phyloP scores from a whole-genome alignment of 495 filamentous ascomycete species.

The Lentithecium fluviatile region DNA sequence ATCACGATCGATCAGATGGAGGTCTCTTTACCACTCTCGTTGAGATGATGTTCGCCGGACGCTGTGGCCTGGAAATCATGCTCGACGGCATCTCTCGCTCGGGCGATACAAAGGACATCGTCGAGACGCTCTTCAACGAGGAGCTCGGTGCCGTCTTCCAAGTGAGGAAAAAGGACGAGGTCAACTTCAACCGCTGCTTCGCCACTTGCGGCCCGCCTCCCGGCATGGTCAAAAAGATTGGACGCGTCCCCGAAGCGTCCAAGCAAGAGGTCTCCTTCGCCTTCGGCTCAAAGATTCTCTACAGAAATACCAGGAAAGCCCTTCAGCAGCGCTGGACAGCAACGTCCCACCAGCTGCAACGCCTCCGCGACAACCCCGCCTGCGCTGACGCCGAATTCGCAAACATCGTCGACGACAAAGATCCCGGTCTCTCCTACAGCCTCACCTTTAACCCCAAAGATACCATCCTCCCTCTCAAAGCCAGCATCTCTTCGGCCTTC shows the following conservation, averaged over 20 bases:
- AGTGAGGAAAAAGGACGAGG: conserved; percentile 78
- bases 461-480: conserved; percentile 64
- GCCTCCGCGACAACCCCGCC: conserved; percentile 79
- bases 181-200: conserved; percentile 83
- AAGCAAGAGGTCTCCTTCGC: conserved; percentile 79
- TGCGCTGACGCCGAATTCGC: conserved; percentile 86
- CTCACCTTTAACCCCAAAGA: conserved; percentile 80
- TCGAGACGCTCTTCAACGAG: conserved; percentile 87
- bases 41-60: conserved; percentile 98
- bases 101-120: conserved; percentile 58
- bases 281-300: conserved; percentile 64
- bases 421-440: conserved; percentile 84
- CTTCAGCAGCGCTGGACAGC: conserved; percentile 87
- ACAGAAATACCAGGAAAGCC: conserved; percentile 63
- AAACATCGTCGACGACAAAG: conserved; percentile 68
- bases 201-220: conserved; percentile 85
- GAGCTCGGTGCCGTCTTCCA: conserved; percentile 98
- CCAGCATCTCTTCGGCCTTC: conserved; percentile 70
- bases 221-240: conserved; percentile 78
- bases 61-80: conserved; percentile 83
- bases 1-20: conserved; percentile 93
- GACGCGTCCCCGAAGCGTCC: conserved; percentile 62
- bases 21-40: conserved; percentile 87
- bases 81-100: conserved; percentile 65
- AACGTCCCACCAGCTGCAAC: conserved; percentile 90